Evolutionary conservation across 2,329 filamentous ascomycete genomes (phyloP).

Genomic region (Neopestalotiopsis rosae): DNA sequence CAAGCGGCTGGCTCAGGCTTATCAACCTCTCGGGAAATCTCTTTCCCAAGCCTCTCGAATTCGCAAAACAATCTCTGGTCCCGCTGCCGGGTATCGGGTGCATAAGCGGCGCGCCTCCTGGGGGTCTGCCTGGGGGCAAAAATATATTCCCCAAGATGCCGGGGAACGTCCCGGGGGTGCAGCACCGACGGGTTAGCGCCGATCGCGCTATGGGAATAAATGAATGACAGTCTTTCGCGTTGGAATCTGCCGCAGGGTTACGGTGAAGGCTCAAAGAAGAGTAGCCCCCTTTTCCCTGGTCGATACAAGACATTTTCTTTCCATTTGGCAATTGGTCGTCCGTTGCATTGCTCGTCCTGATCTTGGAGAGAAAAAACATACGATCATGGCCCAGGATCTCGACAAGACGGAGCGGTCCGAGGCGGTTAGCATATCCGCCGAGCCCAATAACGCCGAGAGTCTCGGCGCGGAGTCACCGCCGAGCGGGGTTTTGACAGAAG

Average conservation of each 20-base stretch:
- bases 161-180: slow-evolving; percentile 3
- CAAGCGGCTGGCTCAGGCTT: too few species aligned
- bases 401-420: slow-evolving; percentile 2
- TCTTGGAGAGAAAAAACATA: not conserved
- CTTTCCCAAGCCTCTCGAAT: too few species aligned
- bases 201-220: not conserved
- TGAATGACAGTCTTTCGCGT: not conserved
- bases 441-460: not conserved
- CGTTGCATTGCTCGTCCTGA: too few species aligned
- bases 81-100: too few species aligned
- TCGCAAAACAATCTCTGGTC: too few species aligned
- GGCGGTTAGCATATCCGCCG: not conserved
- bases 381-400: not conserved
- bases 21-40: too few species aligned
- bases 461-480: slow-evolving; percentile 1
- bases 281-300: not conserved
- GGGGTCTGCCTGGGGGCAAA: too few species aligned
- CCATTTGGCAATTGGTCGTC: too few species aligned
- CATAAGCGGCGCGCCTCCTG: too few species aligned
- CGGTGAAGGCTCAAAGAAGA: not conserved
- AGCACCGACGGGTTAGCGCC: slow-evolving; percentile 7
- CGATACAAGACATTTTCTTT: not conserved
- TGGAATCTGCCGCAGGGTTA: not conserved
- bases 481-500: slow-evolving; percentile 17
- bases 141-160: not conserved